Conservation (phyloP, 805 yeast genomes). For the Candida hungchunana region DNA sequence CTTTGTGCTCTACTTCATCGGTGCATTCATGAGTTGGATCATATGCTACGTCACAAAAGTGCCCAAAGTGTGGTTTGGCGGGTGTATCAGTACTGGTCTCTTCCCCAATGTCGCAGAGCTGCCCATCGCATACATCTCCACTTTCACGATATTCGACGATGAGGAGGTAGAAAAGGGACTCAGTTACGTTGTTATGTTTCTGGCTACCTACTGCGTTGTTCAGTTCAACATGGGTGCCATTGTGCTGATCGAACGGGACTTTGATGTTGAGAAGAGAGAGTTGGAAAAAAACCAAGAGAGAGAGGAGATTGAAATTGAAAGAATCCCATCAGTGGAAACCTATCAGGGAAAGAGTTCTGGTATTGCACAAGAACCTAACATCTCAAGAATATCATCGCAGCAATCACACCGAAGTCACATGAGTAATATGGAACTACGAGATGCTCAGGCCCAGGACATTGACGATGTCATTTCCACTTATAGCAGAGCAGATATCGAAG, state of each 20-base stretch:
- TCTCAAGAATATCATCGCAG: conserved; percentile 6
- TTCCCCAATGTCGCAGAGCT: conserved; percentile 74
- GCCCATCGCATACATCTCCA: conserved; percentile 78
- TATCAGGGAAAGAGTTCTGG: no score
- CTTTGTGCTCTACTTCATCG: conserved; percentile 11
- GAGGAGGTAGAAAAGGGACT: conserved; percentile 19
- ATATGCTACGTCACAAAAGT: conserved; percentile 12
- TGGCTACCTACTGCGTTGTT: conserved; percentile 18
- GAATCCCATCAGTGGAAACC: no score
- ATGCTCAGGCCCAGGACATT: conserved; percentile 29
- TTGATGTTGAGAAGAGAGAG: conserved; percentile 4
- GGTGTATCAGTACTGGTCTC: conserved; percentile 63
- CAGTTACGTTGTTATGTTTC: conserved; percentile 2
- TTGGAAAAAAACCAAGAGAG: neutral
- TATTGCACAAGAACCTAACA: no score
- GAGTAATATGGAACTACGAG: conserved; percentile 11
- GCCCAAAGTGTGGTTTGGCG: conserved; percentile 70
- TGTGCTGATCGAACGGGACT: conserved; percentile 66
- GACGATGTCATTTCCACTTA: conserved; percentile 45
- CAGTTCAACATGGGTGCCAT: conserved; percentile 76
- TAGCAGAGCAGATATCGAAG: conserved; percentile 14
- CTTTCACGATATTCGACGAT: conserved; percentile 60
- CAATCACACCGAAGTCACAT: conserved; percentile 10
- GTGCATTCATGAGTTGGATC: conserved; percentile 30
- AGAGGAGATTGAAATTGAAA: neutral